Conservation (phyloP, 306 rosid species). For the Prunus kanzakura region DNA sequence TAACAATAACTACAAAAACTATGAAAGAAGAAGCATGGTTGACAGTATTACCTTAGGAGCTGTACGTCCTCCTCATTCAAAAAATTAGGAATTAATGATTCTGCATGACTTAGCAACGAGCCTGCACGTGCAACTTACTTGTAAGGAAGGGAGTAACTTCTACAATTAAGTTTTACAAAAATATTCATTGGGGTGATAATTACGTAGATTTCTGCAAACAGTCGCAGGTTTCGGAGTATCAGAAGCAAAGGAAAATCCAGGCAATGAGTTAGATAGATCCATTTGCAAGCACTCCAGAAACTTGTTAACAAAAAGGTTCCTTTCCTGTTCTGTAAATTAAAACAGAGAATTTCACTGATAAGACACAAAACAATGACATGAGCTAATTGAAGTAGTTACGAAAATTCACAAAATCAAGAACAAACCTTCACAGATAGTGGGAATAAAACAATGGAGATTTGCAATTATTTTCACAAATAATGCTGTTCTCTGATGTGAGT, state of each 20-base stretch:
- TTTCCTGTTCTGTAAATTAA: conserved; percentile 78
- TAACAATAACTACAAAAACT: not conserved
- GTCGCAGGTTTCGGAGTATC: conserved; percentile 57
- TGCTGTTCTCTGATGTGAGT: conserved; percentile 85
- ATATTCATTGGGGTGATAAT: conserved; percentile 24
- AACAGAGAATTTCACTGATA: conserved; percentile 20
- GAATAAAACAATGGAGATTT: conserved; percentile 96
- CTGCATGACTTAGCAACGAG: conserved; percentile 86
- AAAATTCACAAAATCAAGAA: conserved; percentile 28
- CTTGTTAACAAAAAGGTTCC: conserved; percentile 74
- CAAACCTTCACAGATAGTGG: conserved; percentile 86
- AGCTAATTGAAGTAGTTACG: conserved; percentile 11
- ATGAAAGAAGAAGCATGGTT: not conserved
- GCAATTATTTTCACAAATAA: conserved; percentile 92
- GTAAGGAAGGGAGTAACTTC: conserved; percentile 29
- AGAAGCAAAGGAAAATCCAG: conserved; percentile 63
- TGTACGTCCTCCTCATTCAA: conserved; percentile 85
- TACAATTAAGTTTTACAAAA: conserved; percentile 11
- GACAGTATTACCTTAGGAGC: conserved; percentile 63
- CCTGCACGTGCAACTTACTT: conserved; percentile 52
- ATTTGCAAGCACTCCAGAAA: conserved; percentile 79
- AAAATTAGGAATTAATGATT: conserved; percentile 81
- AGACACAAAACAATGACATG: conserved; percentile 23
- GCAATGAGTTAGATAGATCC: conserved; percentile 57
- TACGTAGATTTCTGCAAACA: conserved; percentile 80